A percentile compares a stretch with the other conserved stretches of the same genome.
These are phyloP conservation scores for Rosa lucieae DNA, from an alignment of 306 rosid species.

Conservation along the genomic window DNA sequence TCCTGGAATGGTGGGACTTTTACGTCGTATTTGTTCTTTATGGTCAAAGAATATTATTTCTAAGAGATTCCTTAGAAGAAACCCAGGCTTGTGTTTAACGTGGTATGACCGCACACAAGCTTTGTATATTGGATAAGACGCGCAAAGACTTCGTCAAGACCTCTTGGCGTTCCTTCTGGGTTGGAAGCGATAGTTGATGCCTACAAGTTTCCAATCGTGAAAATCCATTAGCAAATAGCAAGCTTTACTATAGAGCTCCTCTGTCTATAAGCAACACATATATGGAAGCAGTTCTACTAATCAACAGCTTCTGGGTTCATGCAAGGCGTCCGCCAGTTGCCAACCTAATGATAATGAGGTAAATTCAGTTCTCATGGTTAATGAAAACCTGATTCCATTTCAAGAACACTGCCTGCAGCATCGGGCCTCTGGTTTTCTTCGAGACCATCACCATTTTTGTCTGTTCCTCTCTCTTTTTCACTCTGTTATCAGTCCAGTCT, in stretches of 20 bases:
- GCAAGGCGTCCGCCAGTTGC: neutral
- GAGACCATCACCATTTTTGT: neutral
- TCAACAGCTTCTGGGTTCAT: neutral
- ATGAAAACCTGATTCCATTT: neutral
- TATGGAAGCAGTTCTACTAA: neutral
- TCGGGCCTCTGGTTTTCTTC: neutral
- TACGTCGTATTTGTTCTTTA: neutral
- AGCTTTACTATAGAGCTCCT: neutral
- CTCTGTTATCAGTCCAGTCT: neutral
- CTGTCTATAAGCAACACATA: neutral
- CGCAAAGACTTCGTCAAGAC: neutral
- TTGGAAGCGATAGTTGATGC: neutral
- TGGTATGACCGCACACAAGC: too few species aligned
- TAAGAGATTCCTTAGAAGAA: neutral
- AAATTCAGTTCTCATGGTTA: neutral
- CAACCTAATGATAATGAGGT: neutral
- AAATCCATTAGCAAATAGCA: neutral
- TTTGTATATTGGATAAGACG: neutral
- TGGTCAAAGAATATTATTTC: neutral
- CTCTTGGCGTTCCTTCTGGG: neutral
- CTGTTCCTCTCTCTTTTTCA: neutral
- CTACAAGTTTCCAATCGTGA: neutral
- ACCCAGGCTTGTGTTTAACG: neutral
- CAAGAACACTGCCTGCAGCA: neutral
- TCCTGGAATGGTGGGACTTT: neutral